A percentile compares a stretch with the other conserved stretches of the same genome.
Evolutionary conservation across 2,329 filamentous ascomycete genomes (phyloP).

Genomic region (Fusarium compactum): DNA sequence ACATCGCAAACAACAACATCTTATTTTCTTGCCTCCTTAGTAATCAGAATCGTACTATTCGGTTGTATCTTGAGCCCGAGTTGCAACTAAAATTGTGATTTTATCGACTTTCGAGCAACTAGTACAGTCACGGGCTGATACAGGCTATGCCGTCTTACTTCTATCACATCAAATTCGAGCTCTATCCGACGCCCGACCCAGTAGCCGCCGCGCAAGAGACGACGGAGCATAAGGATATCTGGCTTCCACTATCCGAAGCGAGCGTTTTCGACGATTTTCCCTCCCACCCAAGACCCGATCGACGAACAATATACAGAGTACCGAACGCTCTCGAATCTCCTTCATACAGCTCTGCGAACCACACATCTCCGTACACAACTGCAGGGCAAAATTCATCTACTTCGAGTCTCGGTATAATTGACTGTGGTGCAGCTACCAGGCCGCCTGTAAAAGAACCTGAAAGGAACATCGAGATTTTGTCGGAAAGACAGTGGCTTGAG

Average conservation of each 20-base stretch:
- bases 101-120: not conserved
- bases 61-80: not conserved
- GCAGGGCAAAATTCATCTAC: conserved; percentile 20
- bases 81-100: conserved; percentile 1
- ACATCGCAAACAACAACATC: not conserved
- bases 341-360: not conserved
- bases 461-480: conserved; percentile 54
- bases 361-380: conserved; percentile 4
- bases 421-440: conserved; percentile 61
- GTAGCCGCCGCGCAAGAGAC: conserved; percentile 21
- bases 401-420: conserved; percentile 56
- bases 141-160: conserved; percentile 70
- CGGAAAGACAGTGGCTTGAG: conserved; percentile 57
- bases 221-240: conserved; percentile 52
- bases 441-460: conserved; percentile 44
- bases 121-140: conserved; percentile 1
- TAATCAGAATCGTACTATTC: not conserved
- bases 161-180: conserved; percentile 75
- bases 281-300: conserved; percentile 56
- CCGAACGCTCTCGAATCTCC: conserved; percentile 12
- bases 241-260: conserved; percentile 62
- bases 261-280: conserved; percentile 69
- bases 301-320: conserved; percentile 32
- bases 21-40: conserved; percentile 43
- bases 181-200: conserved; percentile 65